phyloP scores from a whole-genome alignment of 257 asterid species.

The Forsythia suspensa region DNA sequence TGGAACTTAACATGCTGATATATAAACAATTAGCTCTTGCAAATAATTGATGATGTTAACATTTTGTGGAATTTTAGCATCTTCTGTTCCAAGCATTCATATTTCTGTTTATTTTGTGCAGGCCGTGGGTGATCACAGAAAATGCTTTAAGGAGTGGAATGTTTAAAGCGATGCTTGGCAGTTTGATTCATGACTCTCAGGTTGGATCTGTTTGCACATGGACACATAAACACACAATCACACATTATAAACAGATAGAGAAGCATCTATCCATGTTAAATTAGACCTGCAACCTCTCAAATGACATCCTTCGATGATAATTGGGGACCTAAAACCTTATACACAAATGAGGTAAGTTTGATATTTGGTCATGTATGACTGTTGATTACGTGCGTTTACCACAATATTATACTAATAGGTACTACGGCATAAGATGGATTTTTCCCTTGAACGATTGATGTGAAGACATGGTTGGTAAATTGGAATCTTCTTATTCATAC shows the following conservation, averaged over 20 bases:
- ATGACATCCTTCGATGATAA: not conserved
- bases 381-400: not conserved
- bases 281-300: not conserved
- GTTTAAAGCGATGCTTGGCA: constrained; percentile 9
- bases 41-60: not conserved
- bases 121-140: constrained; percentile 30
- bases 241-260: not conserved
- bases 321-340: not conserved
- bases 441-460: not conserved
- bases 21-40: not conserved
- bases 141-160: constrained; percentile 19
- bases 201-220: constrained; percentile 15
- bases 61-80: not conserved
- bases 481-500: not conserved
- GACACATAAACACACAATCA: not conserved
- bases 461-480: too few species aligned
- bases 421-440: not conserved
- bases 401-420: not conserved
- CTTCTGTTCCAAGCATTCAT: not conserved
- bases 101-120: not conserved
- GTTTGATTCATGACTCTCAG: constrained; percentile 22
- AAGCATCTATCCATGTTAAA: not conserved
- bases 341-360: not conserved
- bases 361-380: not conserved
- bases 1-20: not conserved